phyloP scores from a whole-genome alignment of 495 filamentous ascomycete species.

The Penicillium crystallinum region DNA sequence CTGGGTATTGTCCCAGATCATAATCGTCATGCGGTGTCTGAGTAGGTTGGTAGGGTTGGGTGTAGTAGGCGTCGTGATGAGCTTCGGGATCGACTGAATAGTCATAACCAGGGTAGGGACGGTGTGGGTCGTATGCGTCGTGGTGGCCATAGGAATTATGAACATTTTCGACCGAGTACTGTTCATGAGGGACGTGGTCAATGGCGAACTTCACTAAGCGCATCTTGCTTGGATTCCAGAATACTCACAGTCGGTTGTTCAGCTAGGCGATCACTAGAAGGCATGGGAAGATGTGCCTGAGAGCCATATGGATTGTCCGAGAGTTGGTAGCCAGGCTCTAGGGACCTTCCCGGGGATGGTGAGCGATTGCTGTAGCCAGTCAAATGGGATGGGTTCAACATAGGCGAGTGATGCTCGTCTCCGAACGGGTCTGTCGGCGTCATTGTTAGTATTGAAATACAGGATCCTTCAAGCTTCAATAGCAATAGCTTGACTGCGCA shows the following conservation, averaged over 20 bases:
- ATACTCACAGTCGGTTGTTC: constrained; percentile 66
- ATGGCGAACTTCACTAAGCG: background rate
- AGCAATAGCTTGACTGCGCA: background rate
- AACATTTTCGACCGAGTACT: constrained; percentile 79
- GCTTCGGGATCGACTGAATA: constrained; percentile 75
- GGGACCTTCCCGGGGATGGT: constrained; percentile 51
- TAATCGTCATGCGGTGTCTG: constrained; percentile 52
- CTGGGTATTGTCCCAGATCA: constrained; percentile 48
- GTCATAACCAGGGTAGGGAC: constrained; percentile 49
- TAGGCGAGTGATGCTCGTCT: constrained; percentile 56
- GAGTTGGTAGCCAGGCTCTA: constrained; percentile 60
- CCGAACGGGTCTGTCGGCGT: constrained; percentile 36
- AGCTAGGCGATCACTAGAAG: constrained; percentile 61
- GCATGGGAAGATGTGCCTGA: constrained; percentile 60
- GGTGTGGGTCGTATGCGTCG: constrained; percentile 52
- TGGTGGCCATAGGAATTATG: constrained; percentile 65
- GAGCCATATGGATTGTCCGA: constrained; percentile 59
- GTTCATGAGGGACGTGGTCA: constrained; percentile 6
- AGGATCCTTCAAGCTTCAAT: constrained; percentile 5
- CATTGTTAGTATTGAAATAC: constrained; percentile 13
- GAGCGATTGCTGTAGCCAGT: constrained; percentile 41
- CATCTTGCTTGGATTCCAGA: background rate
- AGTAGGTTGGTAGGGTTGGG: constrained; percentile 68
- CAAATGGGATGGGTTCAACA: constrained; percentile 50
- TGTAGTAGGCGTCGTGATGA: constrained; percentile 84